Evolutionary conservation across 2,329 filamentous ascomycete species (phyloP), one percentile per base, ranked within the genome.

Genomic region (Dendrostoma leiphaemia): DNA sequence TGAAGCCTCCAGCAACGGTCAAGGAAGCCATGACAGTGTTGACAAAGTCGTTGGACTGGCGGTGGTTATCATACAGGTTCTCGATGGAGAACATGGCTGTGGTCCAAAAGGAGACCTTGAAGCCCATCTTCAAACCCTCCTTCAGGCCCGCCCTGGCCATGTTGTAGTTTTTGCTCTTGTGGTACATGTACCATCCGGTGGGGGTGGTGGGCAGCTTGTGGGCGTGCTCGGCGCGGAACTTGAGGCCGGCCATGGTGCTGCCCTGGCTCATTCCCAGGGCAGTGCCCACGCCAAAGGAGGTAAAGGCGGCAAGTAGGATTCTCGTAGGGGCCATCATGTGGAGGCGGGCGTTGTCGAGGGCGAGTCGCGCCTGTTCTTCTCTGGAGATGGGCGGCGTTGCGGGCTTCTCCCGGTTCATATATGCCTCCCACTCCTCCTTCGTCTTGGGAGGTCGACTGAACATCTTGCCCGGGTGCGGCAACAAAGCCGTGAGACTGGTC

Each of bases 131-230:
- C 47, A 90, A 63, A 0, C 91, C 94, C 65, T 96, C 91, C 49
- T 83, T 83, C 17, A 95, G 75, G 1, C 89, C 93, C 6, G 88
- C 89, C 21, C 88, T 80, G 64, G 90, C 86, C 48, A 88, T 82
- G 64, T 91, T 85, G 74, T 99, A 97, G 72, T 96, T 97, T 72
- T 97, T 97, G 68, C 85, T 90, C 74, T 97, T 97, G 77, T 97
- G 93, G 71, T 99, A 99, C n/a, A 97, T 82, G 68, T 93, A 99
- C 94, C 94, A 99, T 17, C 91, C 93, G 2, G 86, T 84, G 24
- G 90, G 86, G 1, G 86, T 86, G 3, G 83, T 85, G 19, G 94
- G 94, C 59, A 97, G 84, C 61, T 93, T 89, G 77, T 99, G 94
- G 1, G 94, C 91, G 67, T 99, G 96, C 73, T 99, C 94, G 57